phyloP scores from a whole-genome alignment of 805 yeast species.

The Spathaspora girioi region DNA sequence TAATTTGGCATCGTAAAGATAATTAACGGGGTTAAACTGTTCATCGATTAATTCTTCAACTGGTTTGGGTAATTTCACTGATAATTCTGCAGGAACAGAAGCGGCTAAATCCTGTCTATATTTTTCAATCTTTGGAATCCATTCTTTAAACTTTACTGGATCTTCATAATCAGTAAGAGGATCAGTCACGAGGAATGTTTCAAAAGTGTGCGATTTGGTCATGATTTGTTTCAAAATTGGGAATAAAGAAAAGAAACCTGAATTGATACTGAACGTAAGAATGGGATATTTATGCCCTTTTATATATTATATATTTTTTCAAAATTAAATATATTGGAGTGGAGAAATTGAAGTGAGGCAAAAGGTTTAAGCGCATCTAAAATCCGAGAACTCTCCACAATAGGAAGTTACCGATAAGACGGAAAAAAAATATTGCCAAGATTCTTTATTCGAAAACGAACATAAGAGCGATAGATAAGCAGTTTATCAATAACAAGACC shows the following conservation, averaged over 20 bases:
- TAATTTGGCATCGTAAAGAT: slow-evolving; percentile 30
- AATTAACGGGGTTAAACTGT: slow-evolving; percentile 36
- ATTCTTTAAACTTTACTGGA: slow-evolving; percentile 37
- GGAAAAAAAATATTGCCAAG: background rate
- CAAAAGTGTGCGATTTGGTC: slow-evolving; percentile 9
- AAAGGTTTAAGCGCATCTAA: background rate
- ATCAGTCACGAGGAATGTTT: slow-evolving; percentile 29
- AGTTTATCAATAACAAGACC: background rate
- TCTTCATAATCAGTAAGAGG: slow-evolving; percentile 34
- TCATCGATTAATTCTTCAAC: slow-evolving; percentile 24
- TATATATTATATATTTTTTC: too few relatives aligned
- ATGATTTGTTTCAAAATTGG: background rate
- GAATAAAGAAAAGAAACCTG: background rate
- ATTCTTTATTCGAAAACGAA: background rate
- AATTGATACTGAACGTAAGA: background rate
- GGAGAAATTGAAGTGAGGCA: background rate
- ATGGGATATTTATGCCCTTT: background rate
- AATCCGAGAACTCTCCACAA: background rate
- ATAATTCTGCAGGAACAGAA: slow-evolving; percentile 27
- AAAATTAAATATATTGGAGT: background rate
- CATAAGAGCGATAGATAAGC: background rate
- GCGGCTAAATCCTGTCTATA: slow-evolving; percentile 29
- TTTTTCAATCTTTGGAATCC: slow-evolving; percentile 45
- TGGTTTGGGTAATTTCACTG: slow-evolving; percentile 28
- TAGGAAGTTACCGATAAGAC: background rate